Evolutionary conservation across 345 rosid genomes (phyloP).

Genomic region (Hibiscus tridactylites): DNA sequence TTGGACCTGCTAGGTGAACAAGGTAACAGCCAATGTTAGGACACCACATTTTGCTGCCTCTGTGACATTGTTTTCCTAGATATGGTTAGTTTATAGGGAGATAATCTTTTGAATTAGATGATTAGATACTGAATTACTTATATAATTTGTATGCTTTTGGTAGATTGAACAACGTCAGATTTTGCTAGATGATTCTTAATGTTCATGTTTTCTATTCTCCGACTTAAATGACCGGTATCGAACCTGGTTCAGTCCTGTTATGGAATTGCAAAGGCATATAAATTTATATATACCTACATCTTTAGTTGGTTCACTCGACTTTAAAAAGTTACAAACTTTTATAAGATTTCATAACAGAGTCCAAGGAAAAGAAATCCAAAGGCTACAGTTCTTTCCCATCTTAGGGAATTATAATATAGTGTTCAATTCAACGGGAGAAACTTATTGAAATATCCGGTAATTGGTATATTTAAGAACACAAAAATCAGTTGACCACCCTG

Average conservation of each 20-base stretch:
- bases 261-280: no score
- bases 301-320: no score
- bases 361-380: background rate
- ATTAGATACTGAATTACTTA: background rate
- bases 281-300: no score
- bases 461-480: background rate
- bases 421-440: background rate
- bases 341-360: background rate
- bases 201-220: background rate
- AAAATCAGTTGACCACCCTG: conserved; percentile 10
- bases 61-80: background rate
- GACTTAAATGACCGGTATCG: background rate
- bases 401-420: background rate
- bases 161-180: background rate
- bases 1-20: background rate
- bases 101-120: background rate
- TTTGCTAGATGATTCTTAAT: background rate
- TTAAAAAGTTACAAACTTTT: background rate
- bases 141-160: background rate
- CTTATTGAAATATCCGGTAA: background rate
- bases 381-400: background rate
- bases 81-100: no score
- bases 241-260: background rate
- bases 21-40: background rate
- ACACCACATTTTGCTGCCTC: background rate